Evolutionary conservation across 2,329 filamentous ascomycete species (phyloP), one percentile per base, ranked within the genome.

Genomic region (Fusarium sulawesiense): DNA sequence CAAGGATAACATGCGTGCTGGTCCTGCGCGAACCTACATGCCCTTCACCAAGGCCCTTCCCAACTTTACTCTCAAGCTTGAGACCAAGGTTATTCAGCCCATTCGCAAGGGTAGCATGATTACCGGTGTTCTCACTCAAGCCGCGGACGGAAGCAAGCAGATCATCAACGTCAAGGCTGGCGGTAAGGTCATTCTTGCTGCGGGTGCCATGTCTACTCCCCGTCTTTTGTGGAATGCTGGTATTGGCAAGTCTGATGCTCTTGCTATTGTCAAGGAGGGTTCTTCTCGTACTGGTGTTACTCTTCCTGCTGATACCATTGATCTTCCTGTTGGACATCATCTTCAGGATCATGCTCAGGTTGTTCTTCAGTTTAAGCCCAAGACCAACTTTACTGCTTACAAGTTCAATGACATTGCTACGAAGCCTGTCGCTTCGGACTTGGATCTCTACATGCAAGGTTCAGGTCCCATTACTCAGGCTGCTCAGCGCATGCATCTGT

Each of bases 21-120:
- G 91, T 2, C 91, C 91, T 37, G 83, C 93, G 77, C 88, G 88
- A 6, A 92, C 91, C 0, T 93, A 93, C 76, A 86, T 93, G 9
- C 87, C 90, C 5, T 84, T 85, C 13, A 89, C 89, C 5, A 82
- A 84, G 60, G 80, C 81, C 27, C 84, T 89, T 56, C 80, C 82
- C 20, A 91, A 92, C 80, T 93, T 93, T 78, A 85, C 87, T 45
- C 81, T 93, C 50, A 88, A 87, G 83, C 86, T 86, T 20, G 87
- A 89, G 73, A 91, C 90, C 2, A 84, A 86, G 47, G 91, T 92
- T 7, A 85, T 86, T 65, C 86, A 90, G 54, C 85, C 92, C 16
- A 79, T 92, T 14, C 88, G 91, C 25, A 83, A 81, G 6, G 89
- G 87, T 6, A 85, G 87, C 48, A 85, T 85, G 62, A 83, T 90